A percentile compares a stretch with the other conserved stretches of the same genome.
Conservation (phyloP, 768 basidiomycete genomes). For the Phallus indusiatus region DNA sequence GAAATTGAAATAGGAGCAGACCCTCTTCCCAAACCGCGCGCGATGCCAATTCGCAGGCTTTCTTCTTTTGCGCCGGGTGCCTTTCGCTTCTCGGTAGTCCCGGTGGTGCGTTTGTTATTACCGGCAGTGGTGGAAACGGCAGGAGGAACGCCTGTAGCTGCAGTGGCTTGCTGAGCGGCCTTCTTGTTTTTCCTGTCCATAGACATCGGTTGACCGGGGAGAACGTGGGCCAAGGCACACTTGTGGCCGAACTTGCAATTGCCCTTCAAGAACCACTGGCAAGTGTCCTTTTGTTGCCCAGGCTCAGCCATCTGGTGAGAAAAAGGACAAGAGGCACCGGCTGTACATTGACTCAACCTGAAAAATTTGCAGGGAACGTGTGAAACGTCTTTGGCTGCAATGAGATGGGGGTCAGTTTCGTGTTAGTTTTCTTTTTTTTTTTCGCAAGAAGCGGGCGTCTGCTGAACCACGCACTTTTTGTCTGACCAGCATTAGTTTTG, state of each 20-base stretch:
- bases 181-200: slow-evolving; percentile 99
- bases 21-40: slow-evolving; percentile 2
- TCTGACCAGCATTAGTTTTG: background rate
- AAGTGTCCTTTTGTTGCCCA: slow-evolving; percentile 70
- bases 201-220: slow-evolving; percentile 88
- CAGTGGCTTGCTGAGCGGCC: slow-evolving; percentile 62
- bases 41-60: slow-evolving; percentile 6
- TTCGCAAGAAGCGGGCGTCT: slow-evolving; percentile 1
- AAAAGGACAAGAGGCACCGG: slow-evolving; percentile 92
- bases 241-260: slow-evolving; percentile 76
- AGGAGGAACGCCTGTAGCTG: slow-evolving; percentile 22
- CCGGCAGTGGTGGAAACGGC: slow-evolving; percentile 19
- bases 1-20: slow-evolving; percentile 50
- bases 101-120: slow-evolving; percentile 20
- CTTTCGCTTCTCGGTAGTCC: slow-evolving; percentile 19
- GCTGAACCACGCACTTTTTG: slow-evolving; percentile 4
- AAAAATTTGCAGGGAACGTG: slow-evolving; percentile 99
- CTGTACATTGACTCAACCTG: slow-evolving; percentile 89
- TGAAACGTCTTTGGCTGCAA: slow-evolving; percentile 75
- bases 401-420: slow-evolving; percentile 1
- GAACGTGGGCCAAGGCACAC: slow-evolving; percentile 89
- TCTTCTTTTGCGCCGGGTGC: slow-evolving; percentile 19
- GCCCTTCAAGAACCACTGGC: slow-evolving; percentile 90
- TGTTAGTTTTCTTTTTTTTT: background rate
- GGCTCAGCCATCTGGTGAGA: slow-evolving; percentile 70